A percentile compares a stretch with the other conserved stretches of the same genome.
These are phyloP conservation scores for Bruguiera hainesii DNA, from an alignment of 441 rosid species.

Conservation along the genomic window DNA sequence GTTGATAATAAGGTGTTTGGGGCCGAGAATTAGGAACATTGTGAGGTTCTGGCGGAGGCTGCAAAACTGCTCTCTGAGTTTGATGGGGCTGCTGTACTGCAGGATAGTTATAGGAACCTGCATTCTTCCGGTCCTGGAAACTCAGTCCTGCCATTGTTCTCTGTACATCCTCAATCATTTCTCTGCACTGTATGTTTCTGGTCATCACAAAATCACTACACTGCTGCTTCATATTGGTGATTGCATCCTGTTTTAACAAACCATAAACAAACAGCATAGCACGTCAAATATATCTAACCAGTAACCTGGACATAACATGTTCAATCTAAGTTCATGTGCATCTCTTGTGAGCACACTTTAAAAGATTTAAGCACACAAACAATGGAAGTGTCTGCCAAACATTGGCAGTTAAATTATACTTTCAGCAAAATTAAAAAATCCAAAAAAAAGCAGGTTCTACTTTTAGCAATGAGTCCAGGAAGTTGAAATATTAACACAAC, in stretches of 20 bases:
- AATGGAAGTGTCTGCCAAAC: no score
- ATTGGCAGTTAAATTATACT: background rate
- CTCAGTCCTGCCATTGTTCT: constrained; percentile 80
- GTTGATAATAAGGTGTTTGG: constrained; percentile 58
- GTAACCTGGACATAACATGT: no score
- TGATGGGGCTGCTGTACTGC: constrained; percentile 58
- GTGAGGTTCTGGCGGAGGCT: constrained; percentile 52
- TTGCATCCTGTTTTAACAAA: constrained; percentile 64
- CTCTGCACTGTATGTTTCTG: constrained; percentile 89
- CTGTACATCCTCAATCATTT: constrained; percentile 96
- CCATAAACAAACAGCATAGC: no score
- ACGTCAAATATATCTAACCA: no score
- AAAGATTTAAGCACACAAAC: no score
- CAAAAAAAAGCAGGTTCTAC: background rate
- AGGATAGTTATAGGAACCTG: constrained; percentile 58
- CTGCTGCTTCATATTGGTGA: constrained; percentile 90
- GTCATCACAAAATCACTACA: constrained; percentile 98
- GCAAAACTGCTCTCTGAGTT: constrained; percentile 39
- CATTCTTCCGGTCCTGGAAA: constrained; percentile 71
- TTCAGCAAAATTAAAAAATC: background rate
- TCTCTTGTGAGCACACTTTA: no score
- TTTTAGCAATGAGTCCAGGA: background rate
- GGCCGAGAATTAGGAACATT: constrained; percentile 40
- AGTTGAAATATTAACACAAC: background rate
- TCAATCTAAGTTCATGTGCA: no score